These are phyloP conservation scores for Colletotrichum eleusines DNA, from an alignment of 2,329 filamentous ascomycete species.

Conservation along the genomic window DNA sequence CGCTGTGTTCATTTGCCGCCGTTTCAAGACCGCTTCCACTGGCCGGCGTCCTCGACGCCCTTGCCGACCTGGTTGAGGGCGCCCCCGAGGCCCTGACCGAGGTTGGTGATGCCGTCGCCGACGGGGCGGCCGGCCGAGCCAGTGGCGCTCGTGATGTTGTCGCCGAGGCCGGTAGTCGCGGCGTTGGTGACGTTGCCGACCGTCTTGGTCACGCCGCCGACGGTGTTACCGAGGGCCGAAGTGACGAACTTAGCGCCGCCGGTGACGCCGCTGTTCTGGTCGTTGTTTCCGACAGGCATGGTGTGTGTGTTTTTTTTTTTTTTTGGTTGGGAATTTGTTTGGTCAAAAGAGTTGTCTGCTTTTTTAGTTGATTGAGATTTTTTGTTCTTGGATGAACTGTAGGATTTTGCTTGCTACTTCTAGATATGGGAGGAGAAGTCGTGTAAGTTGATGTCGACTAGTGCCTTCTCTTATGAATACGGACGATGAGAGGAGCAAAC, in stretches of 20 bases:
- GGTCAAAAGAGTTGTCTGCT: too few species aligned
- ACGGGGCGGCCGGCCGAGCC: conserved; percentile 67
- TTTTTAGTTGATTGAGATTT: not conserved
- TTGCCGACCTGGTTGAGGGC: conserved; percentile 62
- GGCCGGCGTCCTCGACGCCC: conserved; percentile 68
- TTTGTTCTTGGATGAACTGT: not conserved
- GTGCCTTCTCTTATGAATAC: conserved; percentile 24
- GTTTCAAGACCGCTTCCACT: conserved; percentile 60
- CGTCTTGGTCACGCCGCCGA: conserved; percentile 56
- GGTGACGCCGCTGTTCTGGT: conserved; percentile 45
- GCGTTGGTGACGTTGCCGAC: conserved; percentile 61
- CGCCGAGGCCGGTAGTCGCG: conserved; percentile 67
- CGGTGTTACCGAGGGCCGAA: conserved; percentile 55
- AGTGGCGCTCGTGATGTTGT: conserved; percentile 66
- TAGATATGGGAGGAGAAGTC: not conserved
- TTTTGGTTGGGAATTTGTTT: not conserved
- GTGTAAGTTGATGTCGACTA: not conserved
- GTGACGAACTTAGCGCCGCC: conserved; percentile 56
- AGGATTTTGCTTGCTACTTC: not conserved
- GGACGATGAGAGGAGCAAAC: not conserved
- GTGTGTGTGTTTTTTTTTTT: conserved; percentile 41
- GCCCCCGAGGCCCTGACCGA: conserved; percentile 66
- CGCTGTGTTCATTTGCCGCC: not conserved
- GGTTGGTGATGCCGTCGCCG: conserved; percentile 65
- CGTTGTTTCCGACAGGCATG: conserved; percentile 44